Conservation (phyloP, 2,329 filamentous ascomycete genomes). For the Xylariomycetidae sp. region DNA sequence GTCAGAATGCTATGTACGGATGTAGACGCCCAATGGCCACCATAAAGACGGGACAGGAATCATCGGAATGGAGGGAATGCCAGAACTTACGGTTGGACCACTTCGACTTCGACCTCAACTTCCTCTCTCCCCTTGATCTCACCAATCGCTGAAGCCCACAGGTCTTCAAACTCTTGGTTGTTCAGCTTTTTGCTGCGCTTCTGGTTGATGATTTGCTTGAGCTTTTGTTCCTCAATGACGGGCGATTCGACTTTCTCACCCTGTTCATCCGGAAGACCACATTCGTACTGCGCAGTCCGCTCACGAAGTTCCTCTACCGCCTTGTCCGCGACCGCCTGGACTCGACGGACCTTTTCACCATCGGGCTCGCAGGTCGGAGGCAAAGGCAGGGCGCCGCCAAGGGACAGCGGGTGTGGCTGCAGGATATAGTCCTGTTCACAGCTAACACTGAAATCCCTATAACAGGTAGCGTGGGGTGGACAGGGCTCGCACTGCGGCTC, state of each 20-base stretch:
- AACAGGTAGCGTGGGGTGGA: slow-evolving; percentile 86
- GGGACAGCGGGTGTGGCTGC: slow-evolving; percentile 73
- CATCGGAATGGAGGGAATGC: slow-evolving; percentile 20
- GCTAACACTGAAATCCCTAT: slow-evolving; percentile 64
- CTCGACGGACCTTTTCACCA: slow-evolving; percentile 80
- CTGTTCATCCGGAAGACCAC: slow-evolving; percentile 60
- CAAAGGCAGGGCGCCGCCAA: slow-evolving; percentile 75
- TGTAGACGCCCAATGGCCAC: slow-evolving; percentile 1
- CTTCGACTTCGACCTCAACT: slow-evolving; percentile 42
- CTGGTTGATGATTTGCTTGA: slow-evolving; percentile 70
- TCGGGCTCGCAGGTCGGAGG: slow-evolving; percentile 92
- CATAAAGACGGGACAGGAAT: slow-evolving; percentile 11
- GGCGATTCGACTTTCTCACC: slow-evolving; percentile 55
- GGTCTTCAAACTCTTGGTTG: slow-evolving; percentile 84
- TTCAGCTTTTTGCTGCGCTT: slow-evolving; percentile 79
- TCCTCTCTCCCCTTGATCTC: slow-evolving; percentile 62
- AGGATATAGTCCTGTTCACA: slow-evolving; percentile 87
- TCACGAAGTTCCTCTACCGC: slow-evolving; percentile 82
- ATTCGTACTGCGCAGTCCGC: slow-evolving; percentile 83
- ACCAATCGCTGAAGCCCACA: slow-evolving; percentile 69
- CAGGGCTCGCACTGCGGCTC: slow-evolving; percentile 85
- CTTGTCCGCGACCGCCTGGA: slow-evolving; percentile 81
- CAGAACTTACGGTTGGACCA: slow-evolving; percentile 58
- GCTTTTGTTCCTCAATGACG: slow-evolving; percentile 58
- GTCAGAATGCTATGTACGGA: slow-evolving; percentile 39